Conservation (phyloP, 2,329 filamentous ascomycete genomes). For the Hirsutella thompsonii region DNA sequence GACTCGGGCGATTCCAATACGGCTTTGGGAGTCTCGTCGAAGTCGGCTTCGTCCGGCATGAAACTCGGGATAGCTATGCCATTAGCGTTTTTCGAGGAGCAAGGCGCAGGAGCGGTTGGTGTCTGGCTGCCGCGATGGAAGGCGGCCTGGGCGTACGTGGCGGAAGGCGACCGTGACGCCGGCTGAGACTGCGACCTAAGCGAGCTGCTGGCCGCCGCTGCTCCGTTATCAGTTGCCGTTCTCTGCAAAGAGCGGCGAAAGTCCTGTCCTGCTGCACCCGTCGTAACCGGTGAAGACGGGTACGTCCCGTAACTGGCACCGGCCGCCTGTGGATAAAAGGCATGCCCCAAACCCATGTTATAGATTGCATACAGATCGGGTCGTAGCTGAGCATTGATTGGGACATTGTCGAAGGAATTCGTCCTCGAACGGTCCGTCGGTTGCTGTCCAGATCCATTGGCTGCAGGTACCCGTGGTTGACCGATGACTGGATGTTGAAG, state of each 20-base stretch:
- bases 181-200: constrained; percentile 56
- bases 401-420: constrained; percentile 50
- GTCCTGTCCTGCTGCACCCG: constrained; percentile 30
- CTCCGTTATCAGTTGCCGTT: constrained; percentile 35
- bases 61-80: constrained; percentile 41
- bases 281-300: constrained; percentile 41
- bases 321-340: constrained; percentile 35
- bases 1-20: constrained; percentile 32
- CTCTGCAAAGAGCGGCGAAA: constrained; percentile 45
- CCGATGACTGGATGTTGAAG: constrained; percentile 21
- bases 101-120: constrained; percentile 21
- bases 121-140: constrained; percentile 18
- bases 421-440: constrained; percentile 42
- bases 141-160: constrained; percentile 12
- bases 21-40: constrained; percentile 30
- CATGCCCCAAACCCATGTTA: constrained; percentile 24
- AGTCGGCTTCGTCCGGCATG: constrained; percentile 39
- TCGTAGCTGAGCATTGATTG: constrained; percentile 43
- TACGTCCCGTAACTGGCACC: constrained; percentile 34
- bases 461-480: constrained; percentile 16
- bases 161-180: constrained; percentile 32
- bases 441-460: constrained; percentile 13
- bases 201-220: constrained; percentile 36
- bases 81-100: constrained; percentile 29
- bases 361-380: constrained; percentile 44